Percentiles rank a stretch among this genome's conserved stretches.
These are phyloP conservation scores for Trypanosoma theileri DNA, from an alignment of 208 protist species.

Conservation along the genomic window DNA sequence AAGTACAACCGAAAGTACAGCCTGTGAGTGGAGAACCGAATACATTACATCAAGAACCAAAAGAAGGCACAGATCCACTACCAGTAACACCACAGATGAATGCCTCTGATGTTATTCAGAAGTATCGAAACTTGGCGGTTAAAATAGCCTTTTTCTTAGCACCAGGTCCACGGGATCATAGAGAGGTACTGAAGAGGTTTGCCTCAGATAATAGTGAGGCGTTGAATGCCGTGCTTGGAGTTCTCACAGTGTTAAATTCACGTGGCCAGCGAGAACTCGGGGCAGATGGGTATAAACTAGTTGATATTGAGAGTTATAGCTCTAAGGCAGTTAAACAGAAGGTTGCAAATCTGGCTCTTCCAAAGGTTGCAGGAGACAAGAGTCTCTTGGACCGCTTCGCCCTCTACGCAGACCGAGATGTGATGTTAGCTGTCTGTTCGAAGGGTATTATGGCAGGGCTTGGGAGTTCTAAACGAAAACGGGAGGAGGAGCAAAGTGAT, in stretches of 20 bases:
- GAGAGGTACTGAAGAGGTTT: slow-evolving; percentile 11
- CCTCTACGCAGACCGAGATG: slow-evolving; percentile 37
- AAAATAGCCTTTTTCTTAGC: slow-evolving; percentile 30
- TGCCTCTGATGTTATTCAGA: slow-evolving; percentile 7
- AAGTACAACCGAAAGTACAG: background rate
- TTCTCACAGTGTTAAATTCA: slow-evolving; percentile 20
- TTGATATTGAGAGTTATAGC: slow-evolving; percentile 49
- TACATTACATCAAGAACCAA: background rate
- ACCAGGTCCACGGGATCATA: slow-evolving; percentile 12
- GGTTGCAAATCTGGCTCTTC: slow-evolving; percentile 57
- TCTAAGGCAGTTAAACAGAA: slow-evolving; percentile 43
- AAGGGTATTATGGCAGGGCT: slow-evolving; percentile 41
- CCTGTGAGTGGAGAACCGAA: background rate
- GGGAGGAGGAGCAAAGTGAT: slow-evolving; percentile 18
- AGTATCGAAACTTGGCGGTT: slow-evolving; percentile 17
- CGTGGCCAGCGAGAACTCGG: slow-evolving; percentile 40
- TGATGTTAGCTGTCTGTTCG: slow-evolving; percentile 28
- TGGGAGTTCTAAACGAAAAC: slow-evolving; percentile 24
- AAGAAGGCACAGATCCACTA: background rate
- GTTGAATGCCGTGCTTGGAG: slow-evolving; percentile 14
- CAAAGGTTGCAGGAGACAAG: slow-evolving; percentile 30
- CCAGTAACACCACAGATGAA: background rate
- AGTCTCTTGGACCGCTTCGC: slow-evolving; percentile 27
- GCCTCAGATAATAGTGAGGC: slow-evolving; percentile 7
- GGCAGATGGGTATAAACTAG: slow-evolving; percentile 46